phyloP scores from a whole-genome alignment of 306 rosid genomes.

The Gleditsia sinensis region DNA sequence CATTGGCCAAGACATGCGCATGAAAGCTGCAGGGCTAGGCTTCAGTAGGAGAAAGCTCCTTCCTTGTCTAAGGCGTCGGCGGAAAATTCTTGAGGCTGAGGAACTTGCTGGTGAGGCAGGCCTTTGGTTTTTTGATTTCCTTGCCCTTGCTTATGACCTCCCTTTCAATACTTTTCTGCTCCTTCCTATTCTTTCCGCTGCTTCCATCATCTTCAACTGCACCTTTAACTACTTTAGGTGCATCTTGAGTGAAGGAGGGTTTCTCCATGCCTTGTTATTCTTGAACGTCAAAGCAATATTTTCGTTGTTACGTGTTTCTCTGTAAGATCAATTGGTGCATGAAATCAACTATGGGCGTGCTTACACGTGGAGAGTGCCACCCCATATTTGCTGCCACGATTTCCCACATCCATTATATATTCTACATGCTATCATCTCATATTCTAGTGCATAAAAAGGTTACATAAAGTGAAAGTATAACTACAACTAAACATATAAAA shows the following conservation, averaged over 20 bases:
- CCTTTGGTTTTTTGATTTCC: not conserved
- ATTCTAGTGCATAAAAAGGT: too few species aligned
- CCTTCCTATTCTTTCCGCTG: not conserved
- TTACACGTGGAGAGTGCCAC: not conserved
- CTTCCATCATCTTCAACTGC: not conserved
- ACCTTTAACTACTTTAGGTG: not conserved
- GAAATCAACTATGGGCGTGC: not conserved
- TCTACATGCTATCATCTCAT: not conserved
- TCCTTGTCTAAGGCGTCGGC: not conserved
- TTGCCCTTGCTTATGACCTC: not conserved
- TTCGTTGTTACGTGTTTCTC: too few species aligned
- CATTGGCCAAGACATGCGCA: too few species aligned
- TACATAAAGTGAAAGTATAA: too few species aligned
- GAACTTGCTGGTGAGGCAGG: conserved; percentile 22
- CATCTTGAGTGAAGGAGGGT: not conserved
- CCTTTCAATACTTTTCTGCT: not conserved
- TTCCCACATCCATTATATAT: too few species aligned
- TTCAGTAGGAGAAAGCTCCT: not conserved
- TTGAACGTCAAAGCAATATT: not conserved
- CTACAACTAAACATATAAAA: too few species aligned
- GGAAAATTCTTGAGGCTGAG: conserved; percentile 15
- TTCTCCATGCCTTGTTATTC: not conserved
- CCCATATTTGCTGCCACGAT: not conserved
- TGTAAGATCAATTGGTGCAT: not conserved
- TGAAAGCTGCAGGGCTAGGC: not conserved